Evolutionary conservation across 129 eudicot species (phyloP), one percentile per base, ranked within the genome.

Genomic region (Escallonia herrerae): DNA sequence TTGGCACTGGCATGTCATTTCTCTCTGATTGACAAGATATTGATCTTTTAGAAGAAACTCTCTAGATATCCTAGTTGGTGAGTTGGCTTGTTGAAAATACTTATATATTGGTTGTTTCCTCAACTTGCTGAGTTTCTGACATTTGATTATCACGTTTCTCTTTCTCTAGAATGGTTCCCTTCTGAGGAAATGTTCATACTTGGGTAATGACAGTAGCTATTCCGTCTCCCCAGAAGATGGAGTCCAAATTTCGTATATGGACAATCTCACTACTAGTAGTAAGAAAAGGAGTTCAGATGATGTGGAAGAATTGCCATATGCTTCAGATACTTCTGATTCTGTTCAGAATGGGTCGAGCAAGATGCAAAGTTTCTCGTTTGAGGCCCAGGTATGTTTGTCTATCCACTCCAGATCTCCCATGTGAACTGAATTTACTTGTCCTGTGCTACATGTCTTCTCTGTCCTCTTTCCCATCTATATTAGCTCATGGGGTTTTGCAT

Each of bases 171-270:
- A 86, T 80, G 98, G 95, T 68, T 69, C 74, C 60, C 91, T 93
- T 47, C 72, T 93, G 87, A 79, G 81, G 83, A 86, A 83, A 68
- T 76, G 81, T 76, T 81, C 95, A 15, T 88, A 88, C 76, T 66
- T 93, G 86, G 82, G 95, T 77, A 85, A 80, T 72, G 91, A 88
- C 62, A 93, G 98, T 78, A 79, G 91, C 81, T 93, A 83, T 64
- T 77, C 95, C 47, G 82, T 83, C 45, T 78, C 83, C 33, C 62
- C 15, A 14, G 96, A 93, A 67, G 98, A 93, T 80, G 95, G 86
- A 59, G 98, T 93, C 40, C 90, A 93, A 67, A 65, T 93, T 71
- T 68, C 68, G 42, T 62, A 64, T 54, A 68, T 75, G 78, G 95
- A 88, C 38, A 72, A 48, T 64, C 9, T 47, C 68, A 64, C 79